phyloP scores from a whole-genome alignment of 805 yeast species.

The Metschnikowia bowlesiae region DNA sequence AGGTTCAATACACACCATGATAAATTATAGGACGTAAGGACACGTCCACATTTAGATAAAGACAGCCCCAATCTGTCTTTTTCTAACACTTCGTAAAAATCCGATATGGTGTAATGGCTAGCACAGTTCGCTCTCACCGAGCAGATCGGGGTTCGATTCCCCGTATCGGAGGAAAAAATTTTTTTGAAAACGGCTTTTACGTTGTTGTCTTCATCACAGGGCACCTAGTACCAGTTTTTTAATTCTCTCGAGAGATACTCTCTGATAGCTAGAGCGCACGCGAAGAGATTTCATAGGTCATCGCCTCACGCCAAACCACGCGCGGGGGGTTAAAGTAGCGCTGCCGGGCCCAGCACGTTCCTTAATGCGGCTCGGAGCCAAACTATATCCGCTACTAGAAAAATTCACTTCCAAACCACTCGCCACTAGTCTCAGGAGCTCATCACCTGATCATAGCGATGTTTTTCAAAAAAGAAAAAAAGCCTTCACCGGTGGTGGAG shows the following conservation, averaged over 20 bases:
- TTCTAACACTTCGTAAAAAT: too few species aligned
- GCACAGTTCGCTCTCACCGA: constrained; percentile 21
- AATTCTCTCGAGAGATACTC: too few species aligned
- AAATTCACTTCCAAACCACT: neutral
- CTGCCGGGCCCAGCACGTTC: neutral
- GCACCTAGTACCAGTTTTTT: too few species aligned
- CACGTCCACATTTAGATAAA: too few species aligned
- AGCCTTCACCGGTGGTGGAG: constrained; percentile 5
- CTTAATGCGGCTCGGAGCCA: constrained; percentile 4
- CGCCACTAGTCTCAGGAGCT: neutral
- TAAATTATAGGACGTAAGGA: too few species aligned
- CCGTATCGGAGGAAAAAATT: constrained; percentile 13
- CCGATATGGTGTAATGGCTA: constrained; percentile 20
- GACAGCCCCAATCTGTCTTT: too few species aligned
- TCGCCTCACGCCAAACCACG: neutral
- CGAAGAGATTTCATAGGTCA: neutral
- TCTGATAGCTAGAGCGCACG: too few species aligned
- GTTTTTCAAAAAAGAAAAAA: constrained; percentile 15
- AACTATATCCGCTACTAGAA: neutral
- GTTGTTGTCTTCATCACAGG: too few species aligned
- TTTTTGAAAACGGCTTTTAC: too few species aligned
- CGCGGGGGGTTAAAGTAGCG: neutral
- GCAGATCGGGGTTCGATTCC: constrained; percentile 22
- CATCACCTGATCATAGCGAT: neutral
- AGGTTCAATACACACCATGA: too few species aligned